These are phyloP conservation scores for Pythium coloratum DNA, from an alignment of 352 stramenopile species.

Conservation along the genomic window DNA sequence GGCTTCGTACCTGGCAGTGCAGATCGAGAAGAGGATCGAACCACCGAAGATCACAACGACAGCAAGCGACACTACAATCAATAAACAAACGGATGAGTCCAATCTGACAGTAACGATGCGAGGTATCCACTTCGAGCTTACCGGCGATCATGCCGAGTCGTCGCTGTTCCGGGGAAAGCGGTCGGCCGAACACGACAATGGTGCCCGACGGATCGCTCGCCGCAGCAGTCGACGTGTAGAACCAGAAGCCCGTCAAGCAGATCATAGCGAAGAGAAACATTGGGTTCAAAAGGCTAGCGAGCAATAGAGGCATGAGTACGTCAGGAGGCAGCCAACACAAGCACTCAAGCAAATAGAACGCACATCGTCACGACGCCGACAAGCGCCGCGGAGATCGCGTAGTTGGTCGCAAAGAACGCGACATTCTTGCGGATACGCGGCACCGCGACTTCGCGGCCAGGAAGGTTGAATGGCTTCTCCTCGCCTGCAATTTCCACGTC, in stretches of 20 bases:
- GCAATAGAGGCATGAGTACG: constrained; percentile 23
- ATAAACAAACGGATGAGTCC: constrained; percentile 3
- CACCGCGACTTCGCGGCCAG: constrained; percentile 57
- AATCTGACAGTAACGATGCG: background rate
- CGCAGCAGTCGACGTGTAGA: constrained; percentile 72
- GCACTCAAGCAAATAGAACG: background rate
- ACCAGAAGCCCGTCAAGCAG: constrained; percentile 77
- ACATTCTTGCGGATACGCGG: constrained; percentile 76
- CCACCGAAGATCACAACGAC: constrained; percentile 85
- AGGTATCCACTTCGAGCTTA: constrained; percentile 29
- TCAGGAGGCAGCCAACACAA: constrained; percentile 48
- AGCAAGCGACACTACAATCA: constrained; percentile 52
- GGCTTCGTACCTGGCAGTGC: constrained; percentile 63
- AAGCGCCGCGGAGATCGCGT: constrained; percentile 70
- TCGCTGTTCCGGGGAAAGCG: constrained; percentile 71
- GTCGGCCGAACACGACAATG: constrained; percentile 71
- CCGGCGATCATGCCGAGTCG: constrained; percentile 77
- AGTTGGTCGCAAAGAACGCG: constrained; percentile 85
- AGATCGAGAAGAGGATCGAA: constrained; percentile 88
- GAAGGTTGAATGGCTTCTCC: constrained; percentile 86
- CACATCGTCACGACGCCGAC: constrained; percentile 86
- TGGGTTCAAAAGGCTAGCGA: constrained; percentile 71
- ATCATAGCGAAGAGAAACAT: constrained; percentile 89
- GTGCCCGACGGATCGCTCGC: constrained; percentile 72
- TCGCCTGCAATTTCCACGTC: constrained; percentile 41